Evolutionary conservation across 148 eudicot species (phyloP).

Genomic region (Spergularia bocconei): DNA sequence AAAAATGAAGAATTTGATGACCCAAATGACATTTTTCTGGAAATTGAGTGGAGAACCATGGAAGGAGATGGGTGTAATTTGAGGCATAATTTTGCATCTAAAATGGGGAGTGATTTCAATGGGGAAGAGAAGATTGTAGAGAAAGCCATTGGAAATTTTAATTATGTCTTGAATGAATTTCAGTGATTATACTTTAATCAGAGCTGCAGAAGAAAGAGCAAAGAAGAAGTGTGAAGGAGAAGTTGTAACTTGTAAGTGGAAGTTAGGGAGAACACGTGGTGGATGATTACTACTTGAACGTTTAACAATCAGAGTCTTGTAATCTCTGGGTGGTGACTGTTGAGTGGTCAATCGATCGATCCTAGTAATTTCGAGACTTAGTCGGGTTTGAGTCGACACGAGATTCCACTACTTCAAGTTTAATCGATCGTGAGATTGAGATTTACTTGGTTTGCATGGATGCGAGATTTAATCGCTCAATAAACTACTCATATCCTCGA

Average conservation of each 20-base stretch:
- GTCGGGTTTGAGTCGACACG: too few relatives aligned
- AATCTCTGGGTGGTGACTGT: not conserved
- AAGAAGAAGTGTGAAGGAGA: not conserved
- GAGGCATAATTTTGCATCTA: not conserved
- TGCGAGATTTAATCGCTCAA: too few relatives aligned
- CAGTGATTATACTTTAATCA: not conserved
- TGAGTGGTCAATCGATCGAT: not conserved
- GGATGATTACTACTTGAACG: not conserved
- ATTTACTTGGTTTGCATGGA: too few relatives aligned
- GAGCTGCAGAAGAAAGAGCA: too few relatives aligned
- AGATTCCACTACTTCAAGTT: too few relatives aligned
- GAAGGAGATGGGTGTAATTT: conserved; percentile 25
- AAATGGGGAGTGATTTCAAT: conserved; percentile 13
- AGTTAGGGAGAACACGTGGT: conserved; percentile 20
- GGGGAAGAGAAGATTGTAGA: conserved; percentile 44
- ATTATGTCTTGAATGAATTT: too few relatives aligned
- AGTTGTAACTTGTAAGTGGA: conserved; percentile 20
- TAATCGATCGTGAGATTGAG: too few relatives aligned
- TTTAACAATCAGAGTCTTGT: not conserved
- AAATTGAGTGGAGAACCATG: conserved; percentile 26
- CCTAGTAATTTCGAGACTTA: too few relatives aligned
- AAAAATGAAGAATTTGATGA: conserved; percentile 47
- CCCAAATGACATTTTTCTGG: conserved; percentile 33
- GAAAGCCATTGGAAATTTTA: conserved; percentile 39
- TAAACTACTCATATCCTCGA: too few relatives aligned